Evolutionary conservation across 495 filamentous ascomycete genomes (phyloP), one percentile per base, ranked within the genome.

Genomic region (Penicillium samsonianum): DNA sequence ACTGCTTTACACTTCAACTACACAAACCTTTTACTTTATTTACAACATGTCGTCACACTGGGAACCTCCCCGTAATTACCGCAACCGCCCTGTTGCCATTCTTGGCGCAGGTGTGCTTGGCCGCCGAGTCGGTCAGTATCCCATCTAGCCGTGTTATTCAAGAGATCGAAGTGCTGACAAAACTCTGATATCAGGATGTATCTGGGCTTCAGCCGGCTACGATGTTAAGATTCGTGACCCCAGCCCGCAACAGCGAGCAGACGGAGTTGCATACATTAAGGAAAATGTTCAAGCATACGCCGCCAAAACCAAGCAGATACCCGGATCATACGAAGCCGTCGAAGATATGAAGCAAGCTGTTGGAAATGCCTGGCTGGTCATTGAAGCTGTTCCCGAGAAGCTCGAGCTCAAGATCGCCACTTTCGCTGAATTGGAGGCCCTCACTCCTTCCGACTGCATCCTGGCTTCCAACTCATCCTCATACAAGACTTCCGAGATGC

Each of bases 341-440:
- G 63, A 70, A 31, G 65, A 73, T 33, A 38, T 83, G 11, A 43
- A 66, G 19, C 55, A 70, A 0, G 76, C 76, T 0, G 69, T 83
- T 2, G 25, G 57, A n/a, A 71, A 77, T 41, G 69, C 78, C 2
- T 74, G 73, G 71, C 72, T 83, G 5, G 74, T 82, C 11, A 76
- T 85, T 55, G 82, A 85, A 59, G 77, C 75, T 16, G 77, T 84
- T 3, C 81, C 82, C 0, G 82, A 85, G 67, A 78, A 76, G 49
- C 53, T 83, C 5, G 58, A 69, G 8, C 63, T 83, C 48, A 86
- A 84, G 68, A 76, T 78, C 10, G 64, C 65, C 17, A 73, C 76
- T 2, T 73, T 87, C 16, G 78, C 68, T 1, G 63, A 79, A 11
- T 55, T 85, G 7, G 82, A 83, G 22, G 53, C 60, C 5, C 43